Percentiles rank a stretch among this genome's conserved stretches.
These are phyloP conservation scores for Trichoderma harzianum DNA, from an alignment of 2,329 filamentous ascomycete species.

Conservation along the genomic window DNA sequence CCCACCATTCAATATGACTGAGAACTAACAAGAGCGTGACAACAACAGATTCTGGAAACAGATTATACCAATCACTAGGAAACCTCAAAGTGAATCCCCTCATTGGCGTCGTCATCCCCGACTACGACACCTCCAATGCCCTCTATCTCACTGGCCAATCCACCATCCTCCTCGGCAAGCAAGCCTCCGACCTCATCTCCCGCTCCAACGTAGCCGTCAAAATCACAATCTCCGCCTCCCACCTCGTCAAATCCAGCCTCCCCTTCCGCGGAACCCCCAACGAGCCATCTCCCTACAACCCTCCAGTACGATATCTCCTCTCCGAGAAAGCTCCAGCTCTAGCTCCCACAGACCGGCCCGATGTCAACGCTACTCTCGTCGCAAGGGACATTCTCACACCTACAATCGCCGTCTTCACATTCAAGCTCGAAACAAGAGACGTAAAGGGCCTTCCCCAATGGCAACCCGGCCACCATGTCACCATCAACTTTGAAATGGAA, in stretches of 20 bases:
- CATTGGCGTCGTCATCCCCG: slow-evolving; percentile 68
- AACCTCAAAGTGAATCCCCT: slow-evolving; percentile 66
- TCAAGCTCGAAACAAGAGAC: slow-evolving; percentile 32
- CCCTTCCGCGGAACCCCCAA: slow-evolving; percentile 61
- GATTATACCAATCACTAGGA: slow-evolving; percentile 78
- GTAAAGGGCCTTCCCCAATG: slow-evolving; percentile 39
- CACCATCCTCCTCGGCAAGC: slow-evolving; percentile 61
- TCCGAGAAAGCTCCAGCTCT: slow-evolving; percentile 46
- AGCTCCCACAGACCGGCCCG: slow-evolving; percentile 9
- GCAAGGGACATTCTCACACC: slow-evolving; percentile 60
- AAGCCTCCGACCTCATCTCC: slow-evolving; percentile 61
- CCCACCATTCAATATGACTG: background rate
- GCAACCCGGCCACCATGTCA: slow-evolving; percentile 72
- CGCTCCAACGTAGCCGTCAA: slow-evolving; percentile 70
- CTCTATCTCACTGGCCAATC: slow-evolving; percentile 71
- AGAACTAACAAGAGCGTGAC: background rate
- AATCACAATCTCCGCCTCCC: slow-evolving; percentile 58
- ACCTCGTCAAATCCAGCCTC: slow-evolving; percentile 62
- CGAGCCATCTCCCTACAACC: slow-evolving; percentile 75
- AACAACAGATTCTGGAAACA: slow-evolving; percentile 65
- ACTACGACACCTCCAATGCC: slow-evolving; percentile 69
- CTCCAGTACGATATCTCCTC: slow-evolving; percentile 61
- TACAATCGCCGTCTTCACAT: slow-evolving; percentile 62
- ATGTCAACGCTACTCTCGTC: slow-evolving; percentile 52
- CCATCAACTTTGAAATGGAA: slow-evolving; percentile 67